Base-by-base conservation (phyloP, 2,329 filamentous ascomycete genomes). In the Claviceps sorghi region DNA sequence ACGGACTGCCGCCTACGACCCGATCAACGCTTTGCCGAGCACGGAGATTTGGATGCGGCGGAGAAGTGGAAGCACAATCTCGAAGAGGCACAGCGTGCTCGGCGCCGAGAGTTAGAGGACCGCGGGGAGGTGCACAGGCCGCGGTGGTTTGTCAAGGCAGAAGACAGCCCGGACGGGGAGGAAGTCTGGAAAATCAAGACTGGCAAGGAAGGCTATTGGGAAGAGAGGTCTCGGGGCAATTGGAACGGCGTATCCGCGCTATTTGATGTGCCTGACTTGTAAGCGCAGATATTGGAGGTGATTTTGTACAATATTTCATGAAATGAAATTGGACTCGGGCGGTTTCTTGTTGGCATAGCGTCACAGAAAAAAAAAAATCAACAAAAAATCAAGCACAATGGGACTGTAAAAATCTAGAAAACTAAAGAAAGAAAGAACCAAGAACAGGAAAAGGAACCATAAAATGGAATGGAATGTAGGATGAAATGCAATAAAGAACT, bases 191-290 rank as follows among this genome's bases (percentile, higher is more conserved):
- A 81, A 61, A 67, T 95, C 57, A 93, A 83, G 71, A 73, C 74
- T 2, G 88, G 89, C 21, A 89, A 84, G 67, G 88, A 94, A 19
- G 83, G 88, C 9, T 98, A 98, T 69, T 98, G 93, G 93, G 90
- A 95, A 64, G 84, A 88, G 68, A 78, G 91, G 55, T 76, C 74
- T 2, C 78, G 72, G 57, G 83, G 83, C 1, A 72, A 72, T 52
- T 95, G 87, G 88, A 66, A 62, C 4, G 76, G 75, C 5, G 65
- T 79, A 36, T 69, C 73, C 57, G 68, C 77, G 47, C 70, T 82
- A 50, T 82, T 78, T 58, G 60, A 63, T 15, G 61, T 61, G 51
- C 56, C 59, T 17, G 56, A 59, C 17, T 55, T 59, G 52, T 65
- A 61, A 61, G 59, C 54, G 22, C 49, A 46, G 30, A 36, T 47